Base-by-base conservation (phyloP, 1,284 basidiomycete species). In the Athelia sp. region DNA sequence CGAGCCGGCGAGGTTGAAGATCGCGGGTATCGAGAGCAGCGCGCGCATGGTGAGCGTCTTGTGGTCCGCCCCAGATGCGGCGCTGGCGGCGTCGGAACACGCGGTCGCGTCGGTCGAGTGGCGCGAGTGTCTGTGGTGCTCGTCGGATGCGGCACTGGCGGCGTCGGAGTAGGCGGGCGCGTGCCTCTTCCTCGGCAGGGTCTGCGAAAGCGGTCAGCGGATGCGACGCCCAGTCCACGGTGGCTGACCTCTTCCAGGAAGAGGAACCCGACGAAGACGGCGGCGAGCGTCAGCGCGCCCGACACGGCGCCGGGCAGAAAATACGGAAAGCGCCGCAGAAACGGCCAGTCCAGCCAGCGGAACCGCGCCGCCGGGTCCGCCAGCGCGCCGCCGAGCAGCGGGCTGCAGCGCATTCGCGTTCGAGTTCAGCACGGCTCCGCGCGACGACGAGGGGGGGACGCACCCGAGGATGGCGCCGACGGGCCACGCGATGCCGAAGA, bases 401-500 rank as follows among this genome's bases (percentile, higher is more conserved):
- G 83, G 2, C 83, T 85, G 56, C 35, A 52, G 49, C 23, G 46
- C 31, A 19, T 22, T 13, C 48, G 36, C 29, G 34, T 45, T 21
- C 22, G 19, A 10, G 19, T 26, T 18, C 32, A 43, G 19, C 19
- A 22, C 13, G 15, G 31, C 31, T 14, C 22, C 22, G 14, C 43
- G 14, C 3, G 10, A 11, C 29, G n/a, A 18, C 14, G 45, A 15
- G 46, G 23, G 18, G 14, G 3, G 10, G 11, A 57, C 68, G 15
- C 55, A 82, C 81, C 83, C 83, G 22, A 84, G 65, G 50, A 85
- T 78, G 3, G 74, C 64, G 24, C 83, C 84, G 2, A 84, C 54
- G 4, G 82, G 81, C 77, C 78, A 87, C 44, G 74, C 75, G 9
- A 86, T 58, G 13, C 78, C 77, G 50, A 79, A 84, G 14, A 87